These are phyloP conservation scores for Fusarium citri DNA, from an alignment of 2,329 filamentous ascomycete genomes.

Conservation along the genomic window DNA sequence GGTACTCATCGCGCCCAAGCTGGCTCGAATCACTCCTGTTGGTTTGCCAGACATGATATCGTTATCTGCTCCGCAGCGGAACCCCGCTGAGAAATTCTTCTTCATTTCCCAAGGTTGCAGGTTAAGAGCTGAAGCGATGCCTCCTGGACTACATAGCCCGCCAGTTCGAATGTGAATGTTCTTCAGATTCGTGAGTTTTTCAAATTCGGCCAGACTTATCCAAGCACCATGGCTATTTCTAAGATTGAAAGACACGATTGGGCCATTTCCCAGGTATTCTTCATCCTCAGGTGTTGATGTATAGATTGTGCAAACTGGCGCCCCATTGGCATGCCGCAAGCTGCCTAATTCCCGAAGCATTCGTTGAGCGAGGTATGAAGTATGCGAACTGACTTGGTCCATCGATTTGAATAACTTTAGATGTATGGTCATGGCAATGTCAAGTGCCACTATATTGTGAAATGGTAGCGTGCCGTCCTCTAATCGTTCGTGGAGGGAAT, in stretches of 20 bases:
- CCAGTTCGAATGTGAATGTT: conserved; percentile 89
- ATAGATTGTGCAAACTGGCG: conserved; percentile 72
- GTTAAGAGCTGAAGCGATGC: conserved; percentile 77
- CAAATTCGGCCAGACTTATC: conserved; percentile 85
- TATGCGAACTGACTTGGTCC: conserved; percentile 76
- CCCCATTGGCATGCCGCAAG: conserved; percentile 77
- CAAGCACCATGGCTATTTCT: conserved; percentile 75
- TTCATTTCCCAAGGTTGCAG: conserved; percentile 85
- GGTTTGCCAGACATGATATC: conserved; percentile 87
- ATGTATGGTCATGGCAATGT: conserved; percentile 78
- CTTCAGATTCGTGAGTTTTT: conserved; percentile 83
- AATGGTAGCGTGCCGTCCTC: conserved; percentile 94
- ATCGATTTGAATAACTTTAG: conserved; percentile 77
- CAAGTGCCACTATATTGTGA: conserved; percentile 88
- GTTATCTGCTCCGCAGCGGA: conserved; percentile 84
- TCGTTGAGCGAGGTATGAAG: conserved; percentile 69
- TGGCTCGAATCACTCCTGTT: conserved; percentile 86
- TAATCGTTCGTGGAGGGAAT: conserved; percentile 79
- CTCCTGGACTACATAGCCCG: conserved; percentile 91
- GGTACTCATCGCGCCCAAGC: conserved; percentile 91
- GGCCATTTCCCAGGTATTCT: conserved; percentile 66
- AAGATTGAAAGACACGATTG: conserved; percentile 87
- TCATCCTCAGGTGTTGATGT: conserved; percentile 55
- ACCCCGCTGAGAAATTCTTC: conserved; percentile 84
- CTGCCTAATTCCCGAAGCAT: conserved; percentile 68